These are phyloP conservation scores for Candida ovalis DNA, from an alignment of 805 yeast genomes.

Conservation along the genomic window DNA sequence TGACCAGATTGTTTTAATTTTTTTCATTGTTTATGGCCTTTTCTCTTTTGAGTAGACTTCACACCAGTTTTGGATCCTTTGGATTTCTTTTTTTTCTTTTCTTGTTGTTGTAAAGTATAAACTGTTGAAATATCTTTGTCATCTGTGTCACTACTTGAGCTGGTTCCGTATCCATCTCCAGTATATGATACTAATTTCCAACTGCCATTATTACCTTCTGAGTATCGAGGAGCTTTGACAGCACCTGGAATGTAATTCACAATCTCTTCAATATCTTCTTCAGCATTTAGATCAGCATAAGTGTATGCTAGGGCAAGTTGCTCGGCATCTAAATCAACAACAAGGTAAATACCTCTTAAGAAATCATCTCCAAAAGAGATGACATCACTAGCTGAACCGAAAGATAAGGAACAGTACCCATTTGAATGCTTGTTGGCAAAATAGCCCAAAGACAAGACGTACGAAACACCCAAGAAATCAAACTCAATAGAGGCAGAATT, in stretches of 20 bases:
- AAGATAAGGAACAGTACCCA: neutral
- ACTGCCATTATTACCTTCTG: neutral
- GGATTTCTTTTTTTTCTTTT: too few relatives aligned
- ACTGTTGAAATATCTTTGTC: too few relatives aligned
- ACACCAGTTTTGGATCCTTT: too few relatives aligned
- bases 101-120: too few relatives aligned
- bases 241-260: constrained; percentile 44
- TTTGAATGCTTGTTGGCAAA: neutral
- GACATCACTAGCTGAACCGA: neutral
- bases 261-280: constrained; percentile 32
- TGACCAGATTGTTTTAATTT: too few relatives aligned
- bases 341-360: constrained; percentile 56
- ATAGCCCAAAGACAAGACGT: neutral
- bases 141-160: too few relatives aligned
- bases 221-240: constrained; percentile 38
- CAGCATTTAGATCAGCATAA: constrained; percentile 15
- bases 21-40: too few relatives aligned
- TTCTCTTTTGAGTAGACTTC: too few relatives aligned
- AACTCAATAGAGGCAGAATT: neutral
- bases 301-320: constrained; percentile 52
- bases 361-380: constrained; percentile 58
- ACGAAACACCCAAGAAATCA: neutral
- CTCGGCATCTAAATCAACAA: constrained; percentile 55
- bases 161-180: neutral
- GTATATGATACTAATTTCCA: neutral